Evolutionary conservation across 176 grass and related monocot genomes (phyloP).

Genomic region (Rhynchospora tenuis): DNA sequence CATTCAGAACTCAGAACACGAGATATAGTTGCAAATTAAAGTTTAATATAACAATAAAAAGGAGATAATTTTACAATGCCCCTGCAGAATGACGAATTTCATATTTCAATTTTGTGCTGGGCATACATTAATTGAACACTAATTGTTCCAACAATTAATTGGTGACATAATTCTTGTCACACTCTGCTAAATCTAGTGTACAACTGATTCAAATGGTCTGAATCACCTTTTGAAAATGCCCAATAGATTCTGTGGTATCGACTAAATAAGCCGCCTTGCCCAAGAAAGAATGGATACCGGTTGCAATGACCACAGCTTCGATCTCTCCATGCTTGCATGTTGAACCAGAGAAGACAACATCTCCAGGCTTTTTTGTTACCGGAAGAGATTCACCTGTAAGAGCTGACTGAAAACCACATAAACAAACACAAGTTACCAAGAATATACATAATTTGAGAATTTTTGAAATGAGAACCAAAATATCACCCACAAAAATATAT

Average conservation of each 20-base stretch:
- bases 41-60: background rate
- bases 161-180: background rate
- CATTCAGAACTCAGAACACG: background rate
- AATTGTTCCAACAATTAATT: background rate
- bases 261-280: constrained; percentile 80
- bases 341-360: constrained; percentile 59
- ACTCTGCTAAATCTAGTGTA: background rate
- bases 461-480: background rate
- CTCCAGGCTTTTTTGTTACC: constrained; percentile 51
- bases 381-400: constrained; percentile 79
- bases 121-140: background rate
- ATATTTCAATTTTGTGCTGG: background rate
- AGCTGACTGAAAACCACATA: constrained; percentile 41
- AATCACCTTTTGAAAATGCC: constrained; percentile 75
- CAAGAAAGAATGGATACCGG: constrained; percentile 55
- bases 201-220: background rate
- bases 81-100: background rate
- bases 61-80: background rate
- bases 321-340: constrained; percentile 86
- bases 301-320: constrained; percentile 62
- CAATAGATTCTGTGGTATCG: constrained; percentile 59
- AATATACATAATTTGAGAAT: background rate
- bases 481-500: background rate
- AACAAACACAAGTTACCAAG: background rate
- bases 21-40: background rate